Conservation (phyloP, 2,329 filamentous ascomycete species). For the Venturia aucupariae region DNA sequence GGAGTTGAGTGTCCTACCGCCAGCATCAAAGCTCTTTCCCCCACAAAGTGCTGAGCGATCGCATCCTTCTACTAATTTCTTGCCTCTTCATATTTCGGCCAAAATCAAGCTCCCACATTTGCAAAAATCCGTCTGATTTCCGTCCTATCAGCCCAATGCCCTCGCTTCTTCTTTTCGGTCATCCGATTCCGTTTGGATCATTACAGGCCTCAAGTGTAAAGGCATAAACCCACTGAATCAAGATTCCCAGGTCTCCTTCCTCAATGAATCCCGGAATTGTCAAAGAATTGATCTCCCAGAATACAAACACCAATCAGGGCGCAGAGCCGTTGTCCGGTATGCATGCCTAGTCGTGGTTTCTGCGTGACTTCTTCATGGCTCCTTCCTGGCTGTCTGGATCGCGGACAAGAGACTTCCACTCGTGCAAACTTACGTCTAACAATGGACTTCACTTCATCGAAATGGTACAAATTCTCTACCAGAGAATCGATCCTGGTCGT, state of each 20-base stretch:
- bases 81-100: neutral
- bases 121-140: neutral
- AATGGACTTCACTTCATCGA: neutral
- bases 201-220: neutral
- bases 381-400: neutral
- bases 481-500: constrained; percentile 11
- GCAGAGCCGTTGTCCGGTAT: neutral
- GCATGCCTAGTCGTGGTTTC: neutral
- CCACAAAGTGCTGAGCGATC: neutral
- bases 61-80: neutral
- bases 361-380: neutral
- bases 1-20: neutral
- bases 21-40: neutral
- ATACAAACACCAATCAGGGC: neutral
- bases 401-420: neutral
- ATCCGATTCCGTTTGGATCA: neutral
- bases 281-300: neutral
- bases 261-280: neutral
- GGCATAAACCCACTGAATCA: neutral
- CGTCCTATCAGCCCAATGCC: neutral
- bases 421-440: neutral
- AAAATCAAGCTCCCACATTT: neutral
- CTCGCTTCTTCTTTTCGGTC: neutral
- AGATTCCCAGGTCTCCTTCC: neutral
- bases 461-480: constrained; percentile 6